These are phyloP conservation scores for Protomyces gravidus DNA, from an alignment of 1,139 yeast genomes.

Conservation along the genomic window DNA sequence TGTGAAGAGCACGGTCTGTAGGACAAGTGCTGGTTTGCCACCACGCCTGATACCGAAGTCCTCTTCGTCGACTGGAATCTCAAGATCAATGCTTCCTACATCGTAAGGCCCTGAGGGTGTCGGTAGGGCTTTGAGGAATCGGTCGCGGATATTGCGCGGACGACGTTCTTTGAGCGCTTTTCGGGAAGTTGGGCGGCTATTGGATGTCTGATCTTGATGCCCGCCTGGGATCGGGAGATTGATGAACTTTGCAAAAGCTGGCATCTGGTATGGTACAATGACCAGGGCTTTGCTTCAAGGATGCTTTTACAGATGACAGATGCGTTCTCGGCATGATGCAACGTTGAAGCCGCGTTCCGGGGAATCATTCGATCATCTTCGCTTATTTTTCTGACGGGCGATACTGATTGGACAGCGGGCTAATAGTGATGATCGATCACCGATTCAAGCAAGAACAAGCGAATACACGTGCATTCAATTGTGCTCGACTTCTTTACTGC, in stretches of 20 bases:
- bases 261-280: neutral
- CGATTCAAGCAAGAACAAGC: no score
- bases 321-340: no score
- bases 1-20: slow-evolving; percentile 23
- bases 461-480: no score
- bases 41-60: slow-evolving; percentile 13
- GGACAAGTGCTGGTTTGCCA: slow-evolving; percentile 10
- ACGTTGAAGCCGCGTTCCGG: no score
- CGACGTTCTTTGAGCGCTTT: slow-evolving; percentile 24
- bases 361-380: no score
- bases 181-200: slow-evolving; percentile 1
- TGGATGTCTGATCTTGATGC: slow-evolving; percentile 1
- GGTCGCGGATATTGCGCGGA: slow-evolving; percentile 11
- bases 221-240: neutral
- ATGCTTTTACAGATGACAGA: no score
- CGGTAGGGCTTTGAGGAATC: slow-evolving; percentile 19
- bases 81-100: slow-evolving; percentile 27
- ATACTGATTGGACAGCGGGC: no score
- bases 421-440: no score
- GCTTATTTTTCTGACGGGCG: no score
- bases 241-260: neutral
- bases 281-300: no score
- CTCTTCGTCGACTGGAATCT: slow-evolving; percentile 18
- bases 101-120: slow-evolving; percentile 25
- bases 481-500: no score